Conservation (phyloP, 2,329 filamentous ascomycete genomes). For the Gnomoniopsis smithogilvyi region DNA sequence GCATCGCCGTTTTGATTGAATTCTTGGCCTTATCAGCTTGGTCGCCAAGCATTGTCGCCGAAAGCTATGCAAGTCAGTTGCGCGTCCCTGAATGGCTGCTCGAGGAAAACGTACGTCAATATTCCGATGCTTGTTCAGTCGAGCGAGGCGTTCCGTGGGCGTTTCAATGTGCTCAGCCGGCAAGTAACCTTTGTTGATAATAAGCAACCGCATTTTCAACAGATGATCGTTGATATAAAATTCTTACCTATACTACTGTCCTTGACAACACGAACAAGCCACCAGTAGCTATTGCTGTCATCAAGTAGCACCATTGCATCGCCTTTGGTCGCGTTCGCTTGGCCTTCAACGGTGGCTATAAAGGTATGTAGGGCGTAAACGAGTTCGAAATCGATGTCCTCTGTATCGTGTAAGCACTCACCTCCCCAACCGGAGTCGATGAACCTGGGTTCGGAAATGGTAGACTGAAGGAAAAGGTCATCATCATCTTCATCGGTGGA, state of each 20-base stretch:
- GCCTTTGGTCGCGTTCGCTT: constrained; percentile 96
- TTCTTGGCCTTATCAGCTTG: constrained; percentile 76
- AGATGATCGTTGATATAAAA: constrained; percentile 20
- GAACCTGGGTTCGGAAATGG: constrained; percentile 60
- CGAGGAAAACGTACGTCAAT: constrained; percentile 71
- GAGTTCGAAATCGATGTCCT: constrained; percentile 99
- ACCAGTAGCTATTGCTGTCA: constrained; percentile 99
- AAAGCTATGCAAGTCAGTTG: constrained; percentile 44
- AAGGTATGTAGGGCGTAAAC: constrained; percentile 98
- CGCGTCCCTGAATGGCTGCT: background rate
- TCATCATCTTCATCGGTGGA: constrained; percentile 55
- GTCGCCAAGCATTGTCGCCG: constrained; percentile 61
- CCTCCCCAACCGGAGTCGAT: constrained; percentile 71
- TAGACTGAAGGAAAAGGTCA: constrained; percentile 48
- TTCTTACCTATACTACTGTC: constrained; percentile 81
- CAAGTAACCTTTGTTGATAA: constrained; percentile 63
- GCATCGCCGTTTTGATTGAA: constrained; percentile 79
- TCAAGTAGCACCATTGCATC: constrained; percentile 98
- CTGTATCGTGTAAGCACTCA: constrained; percentile 87
- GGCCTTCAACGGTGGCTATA: constrained; percentile 94
- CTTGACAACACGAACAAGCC: constrained; percentile 95
- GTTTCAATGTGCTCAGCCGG: constrained; percentile 98
- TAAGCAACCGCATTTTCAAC: background rate
- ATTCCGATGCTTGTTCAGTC: constrained; percentile 96
- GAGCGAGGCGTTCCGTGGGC: constrained; percentile 87